A percentile compares a stretch with the other conserved stretches of the same genome.
phyloP scores from a whole-genome alignment of 495 filamentous ascomycete genomes.

The Neurospora terricola region DNA sequence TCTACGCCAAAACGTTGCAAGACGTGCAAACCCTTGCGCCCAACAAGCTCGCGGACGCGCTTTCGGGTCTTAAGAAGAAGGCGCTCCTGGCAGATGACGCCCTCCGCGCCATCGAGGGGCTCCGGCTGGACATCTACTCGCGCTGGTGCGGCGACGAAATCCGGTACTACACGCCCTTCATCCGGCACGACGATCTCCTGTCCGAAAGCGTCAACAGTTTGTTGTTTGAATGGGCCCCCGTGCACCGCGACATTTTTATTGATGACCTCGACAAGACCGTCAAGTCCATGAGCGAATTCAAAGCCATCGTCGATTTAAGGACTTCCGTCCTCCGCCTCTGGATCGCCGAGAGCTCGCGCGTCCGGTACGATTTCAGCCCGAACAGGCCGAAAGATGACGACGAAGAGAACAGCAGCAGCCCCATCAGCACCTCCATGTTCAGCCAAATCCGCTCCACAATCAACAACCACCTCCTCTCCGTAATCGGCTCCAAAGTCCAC shows the following conservation, averaged over 20 bases:
- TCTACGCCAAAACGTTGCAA: constrained; percentile 70
- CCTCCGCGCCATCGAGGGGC: constrained; percentile 51
- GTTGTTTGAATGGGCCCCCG: constrained; percentile 63
- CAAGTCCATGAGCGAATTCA: constrained; percentile 48
- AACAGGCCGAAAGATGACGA: background rate
- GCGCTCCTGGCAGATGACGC: constrained; percentile 61
- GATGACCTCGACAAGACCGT: constrained; percentile 48
- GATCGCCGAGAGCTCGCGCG: constrained; percentile 48
- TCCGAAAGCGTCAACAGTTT: constrained; percentile 52
- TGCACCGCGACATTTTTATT: constrained; percentile 56
- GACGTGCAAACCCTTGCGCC: constrained; percentile 69
- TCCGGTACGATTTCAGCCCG: constrained; percentile 41
- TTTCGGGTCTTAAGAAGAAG: constrained; percentile 57
- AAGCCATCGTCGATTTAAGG: constrained; percentile 56
- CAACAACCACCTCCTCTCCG: constrained; percentile 49
- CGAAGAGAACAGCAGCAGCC: no score
- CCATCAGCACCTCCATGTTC: constrained; percentile 41
- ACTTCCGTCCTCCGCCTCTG: constrained; percentile 62
- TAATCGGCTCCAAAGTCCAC: constrained; percentile 49
- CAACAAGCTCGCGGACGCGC: constrained; percentile 55
- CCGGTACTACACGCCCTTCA: constrained; percentile 78
- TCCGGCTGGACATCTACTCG: constrained; percentile 73
- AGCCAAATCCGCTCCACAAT: constrained; percentile 58
- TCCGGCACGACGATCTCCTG: constrained; percentile 72
- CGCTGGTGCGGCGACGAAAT: constrained; percentile 80